Evolutionary conservation across 495 filamentous ascomycete genomes (phyloP).

Genomic region (Penicillium soppii): DNA sequence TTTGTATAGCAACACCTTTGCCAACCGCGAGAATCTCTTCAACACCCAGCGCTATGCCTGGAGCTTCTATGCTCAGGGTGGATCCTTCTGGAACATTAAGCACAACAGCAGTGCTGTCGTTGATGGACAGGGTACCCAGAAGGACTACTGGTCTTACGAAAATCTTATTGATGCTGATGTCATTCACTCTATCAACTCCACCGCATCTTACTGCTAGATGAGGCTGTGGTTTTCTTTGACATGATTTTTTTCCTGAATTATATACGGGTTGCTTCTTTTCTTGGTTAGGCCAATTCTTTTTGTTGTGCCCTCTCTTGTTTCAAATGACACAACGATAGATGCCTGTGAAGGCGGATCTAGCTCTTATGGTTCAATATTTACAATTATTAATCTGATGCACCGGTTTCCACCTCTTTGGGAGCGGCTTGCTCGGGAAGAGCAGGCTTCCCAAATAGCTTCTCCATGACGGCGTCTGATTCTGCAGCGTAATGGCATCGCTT

Average conservation of each 20-base stretch:
- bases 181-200: slow-evolving; percentile 1
- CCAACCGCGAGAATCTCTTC: slow-evolving; percentile 11
- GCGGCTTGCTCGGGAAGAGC: not conserved
- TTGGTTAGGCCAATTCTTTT: too few species aligned
- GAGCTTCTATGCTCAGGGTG: slow-evolving; percentile 13
- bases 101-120: slow-evolving; percentile 15
- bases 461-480: not conserved
- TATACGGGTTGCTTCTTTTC: too few species aligned
- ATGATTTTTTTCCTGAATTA: too few species aligned
- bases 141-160: slow-evolving; percentile 12
- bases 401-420: too few species aligned
- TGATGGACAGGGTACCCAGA: slow-evolving; percentile 13
- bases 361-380: too few species aligned
- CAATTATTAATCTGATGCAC: too few species aligned
- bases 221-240: too few species aligned
- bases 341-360: too few species aligned
- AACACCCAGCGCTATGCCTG: slow-evolving; percentile 13
- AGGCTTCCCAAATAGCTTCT: not conserved
- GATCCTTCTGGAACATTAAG: slow-evolving; percentile 14
- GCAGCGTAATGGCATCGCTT: not conserved
- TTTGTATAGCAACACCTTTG: slow-evolving; percentile 13
- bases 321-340: too few species aligned
- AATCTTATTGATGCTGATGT: slow-evolving; percentile 10
- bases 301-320: too few species aligned
- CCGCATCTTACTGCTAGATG: slow-evolving; percentile 7